A percentile compares a stretch with the other conserved stretches of the same genome.
These are phyloP conservation scores for Backusella tuberculispora DNA, from an alignment of 192 early-diverging fungal genomes.

Conservation along the genomic window DNA sequence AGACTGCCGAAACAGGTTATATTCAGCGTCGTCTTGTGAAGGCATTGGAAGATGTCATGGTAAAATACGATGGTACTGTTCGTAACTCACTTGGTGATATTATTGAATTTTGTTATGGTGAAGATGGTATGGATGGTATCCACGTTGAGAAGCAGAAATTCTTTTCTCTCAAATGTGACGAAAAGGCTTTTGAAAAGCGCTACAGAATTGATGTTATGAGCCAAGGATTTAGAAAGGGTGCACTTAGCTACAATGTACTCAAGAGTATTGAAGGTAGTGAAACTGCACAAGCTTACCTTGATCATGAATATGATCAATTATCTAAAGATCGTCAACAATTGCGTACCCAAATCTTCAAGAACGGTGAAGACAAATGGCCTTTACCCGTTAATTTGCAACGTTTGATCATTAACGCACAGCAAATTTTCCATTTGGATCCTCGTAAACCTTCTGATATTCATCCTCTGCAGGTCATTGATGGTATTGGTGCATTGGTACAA, in stretches of 20 bases:
- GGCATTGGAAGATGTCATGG: constrained; percentile 97
- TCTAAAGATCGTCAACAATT: constrained; percentile 73
- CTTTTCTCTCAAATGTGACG: constrained; percentile 66
- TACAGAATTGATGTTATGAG: constrained; percentile 84
- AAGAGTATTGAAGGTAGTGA: constrained; percentile 86
- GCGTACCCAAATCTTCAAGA: constrained; percentile 81
- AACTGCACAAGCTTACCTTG: constrained; percentile 73
- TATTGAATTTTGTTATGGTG: constrained; percentile 96
- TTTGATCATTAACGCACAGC: constrained; percentile 89
- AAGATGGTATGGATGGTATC: constrained; percentile 97
- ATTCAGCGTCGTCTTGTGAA: constrained; percentile 99
- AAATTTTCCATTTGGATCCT: constrained; percentile 84
- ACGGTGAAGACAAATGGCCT: constrained; percentile 77
- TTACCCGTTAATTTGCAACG: constrained; percentile 91
- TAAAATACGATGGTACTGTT: constrained; percentile 96
- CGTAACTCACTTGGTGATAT: constrained; percentile 93
- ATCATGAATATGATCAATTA: constrained; percentile 51
- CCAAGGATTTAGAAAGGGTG: constrained; percentile 70
- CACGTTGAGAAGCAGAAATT: constrained; percentile 73
- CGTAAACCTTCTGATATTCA: constrained; percentile 84
- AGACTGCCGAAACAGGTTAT: constrained; percentile 99
- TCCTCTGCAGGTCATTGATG: constrained; percentile 78
- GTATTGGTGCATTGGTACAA: constrained; percentile 72
- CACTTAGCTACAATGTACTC: constrained; percentile 68
- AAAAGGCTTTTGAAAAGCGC: constrained; percentile 75